Base-by-base conservation (phyloP, 2,329 filamentous ascomycete species). In the Colletotrichum filicis region DNA sequence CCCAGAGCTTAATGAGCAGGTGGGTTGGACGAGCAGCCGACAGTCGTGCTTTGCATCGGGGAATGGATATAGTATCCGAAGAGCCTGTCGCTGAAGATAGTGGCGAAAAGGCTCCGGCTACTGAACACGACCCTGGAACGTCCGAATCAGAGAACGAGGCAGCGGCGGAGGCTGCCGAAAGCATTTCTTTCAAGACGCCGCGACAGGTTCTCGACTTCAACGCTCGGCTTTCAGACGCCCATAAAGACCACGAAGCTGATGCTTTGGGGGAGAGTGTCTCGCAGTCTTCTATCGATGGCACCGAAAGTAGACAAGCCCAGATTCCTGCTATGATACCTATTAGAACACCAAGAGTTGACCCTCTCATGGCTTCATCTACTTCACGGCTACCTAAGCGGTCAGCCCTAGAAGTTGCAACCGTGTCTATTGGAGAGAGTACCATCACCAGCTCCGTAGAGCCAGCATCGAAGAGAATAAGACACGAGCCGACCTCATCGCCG, bases 381-480 rank as follows among this genome's bases (percentile, higher is more conserved):
- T 19, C 66, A 24, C 66, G 60, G 7, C 75, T 77, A 26, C 87
- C 88, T 1, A 93, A 90, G 78, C 88, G 92, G 42, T 83, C 88
- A 2, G 87, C 89, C 16, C 12, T 28, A 32, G 91, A 94, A 77
- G 84, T 92, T 64, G 93, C 93, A 24, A 94, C 92, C 2, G 93
- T 96, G 60, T 95, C 92, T 0, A 90, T 96, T 66, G 94, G 93
- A 1, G 87, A 92, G 74, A 88, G 87, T 58, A 94, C 92, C 0
- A 87, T 91, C 5, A 92, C 90, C 0, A 92, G 91, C 24, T 87
- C 91, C 37, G 87, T 95, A 75, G 92, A 92, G 1, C 88, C 86
- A 62, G 85, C 88, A 62, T 78, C 85, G 4, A 89, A 90, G 74
- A 60, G 42, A 53, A 12, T 11, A 6, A 49, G 37, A 42, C 37